phyloP scores from a whole-genome alignment of 352 stramenopile species.

The Phytophthora aleatoria region DNA sequence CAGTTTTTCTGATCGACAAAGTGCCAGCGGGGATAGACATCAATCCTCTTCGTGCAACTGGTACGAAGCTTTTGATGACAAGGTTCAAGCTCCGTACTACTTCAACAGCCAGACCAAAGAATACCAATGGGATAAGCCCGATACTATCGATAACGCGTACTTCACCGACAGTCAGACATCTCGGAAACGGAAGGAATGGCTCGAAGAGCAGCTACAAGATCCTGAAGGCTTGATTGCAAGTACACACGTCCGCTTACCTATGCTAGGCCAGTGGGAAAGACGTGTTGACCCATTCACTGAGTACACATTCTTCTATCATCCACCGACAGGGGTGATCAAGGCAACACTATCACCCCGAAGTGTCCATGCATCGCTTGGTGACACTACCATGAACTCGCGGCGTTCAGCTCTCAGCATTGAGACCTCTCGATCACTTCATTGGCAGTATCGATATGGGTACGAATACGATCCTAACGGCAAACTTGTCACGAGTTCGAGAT shows the following conservation, averaged over 20 bases:
- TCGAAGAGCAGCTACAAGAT: constrained; percentile 52
- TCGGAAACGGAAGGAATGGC: constrained; percentile 47
- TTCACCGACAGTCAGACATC: constrained; percentile 53
- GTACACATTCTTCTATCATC: constrained; percentile 74
- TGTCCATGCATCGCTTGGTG: constrained; percentile 43
- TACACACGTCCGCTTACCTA: constrained; percentile 31
- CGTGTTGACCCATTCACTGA: constrained; percentile 68
- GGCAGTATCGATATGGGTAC: constrained; percentile 82
- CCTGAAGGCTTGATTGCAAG: constrained; percentile 37
- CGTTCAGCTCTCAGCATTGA: constrained; percentile 31
- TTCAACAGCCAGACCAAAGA: constrained; percentile 78
- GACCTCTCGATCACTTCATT: constrained; percentile 53
- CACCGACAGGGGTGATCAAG: constrained; percentile 44
- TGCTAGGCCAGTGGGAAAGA: constrained; percentile 67
- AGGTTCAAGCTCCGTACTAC: constrained; percentile 69
- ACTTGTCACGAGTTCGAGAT: constrained; percentile 37
- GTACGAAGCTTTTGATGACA: constrained; percentile 83
- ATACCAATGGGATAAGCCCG: constrained; percentile 74
- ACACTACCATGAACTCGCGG: constrained; percentile 27
- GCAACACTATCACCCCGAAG: constrained; percentile 64
- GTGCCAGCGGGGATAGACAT: background rate
- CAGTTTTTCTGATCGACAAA: constrained; percentile 8
- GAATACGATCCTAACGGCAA: constrained; percentile 49
- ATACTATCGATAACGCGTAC: constrained; percentile 35
- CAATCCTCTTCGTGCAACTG: constrained; percentile 36